Evolutionary conservation across 306 rosid species (phyloP).

Genomic region (Quercus ilex): DNA sequence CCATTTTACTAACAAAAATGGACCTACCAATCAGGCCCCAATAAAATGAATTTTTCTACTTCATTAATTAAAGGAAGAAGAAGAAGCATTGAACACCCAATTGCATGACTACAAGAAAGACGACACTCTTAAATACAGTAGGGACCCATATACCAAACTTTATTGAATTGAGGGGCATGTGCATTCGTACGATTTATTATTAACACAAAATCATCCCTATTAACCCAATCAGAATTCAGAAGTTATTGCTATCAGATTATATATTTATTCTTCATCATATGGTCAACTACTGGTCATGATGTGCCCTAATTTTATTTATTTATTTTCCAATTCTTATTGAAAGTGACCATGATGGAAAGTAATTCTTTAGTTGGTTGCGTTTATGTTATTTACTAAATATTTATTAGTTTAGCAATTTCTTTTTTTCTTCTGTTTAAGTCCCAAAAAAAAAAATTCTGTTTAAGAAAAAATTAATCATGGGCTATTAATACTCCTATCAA

Average conservation of each 20-base stretch:
- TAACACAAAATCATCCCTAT: neutral
- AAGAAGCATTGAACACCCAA: neutral
- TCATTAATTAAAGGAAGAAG: neutral
- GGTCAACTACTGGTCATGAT: conserved; percentile 1
- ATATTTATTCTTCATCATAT: neutral
- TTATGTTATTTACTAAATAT: neutral
- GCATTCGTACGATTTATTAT: conserved; percentile 1
- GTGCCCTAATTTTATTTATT: neutral
- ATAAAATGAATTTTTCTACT: neutral
- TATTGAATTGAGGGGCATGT: neutral
- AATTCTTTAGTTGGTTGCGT: neutral
- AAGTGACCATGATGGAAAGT: neutral
- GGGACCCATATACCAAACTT: conserved; percentile 14
- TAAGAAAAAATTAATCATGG: neutral
- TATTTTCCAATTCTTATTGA: neutral
- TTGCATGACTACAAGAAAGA: neutral
- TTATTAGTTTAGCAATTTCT: neutral
- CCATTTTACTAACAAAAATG: neutral
- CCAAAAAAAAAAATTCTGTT: neutral
- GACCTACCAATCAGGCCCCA: neutral
- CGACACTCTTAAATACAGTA: neutral
- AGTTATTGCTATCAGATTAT: neutral
- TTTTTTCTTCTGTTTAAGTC: neutral
- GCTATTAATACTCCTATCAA: neutral
- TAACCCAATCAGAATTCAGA: neutral